These are phyloP conservation scores for Aureobasidium vineae DNA, from an alignment of 2,329 filamentous ascomycete genomes.

Conservation along the genomic window DNA sequence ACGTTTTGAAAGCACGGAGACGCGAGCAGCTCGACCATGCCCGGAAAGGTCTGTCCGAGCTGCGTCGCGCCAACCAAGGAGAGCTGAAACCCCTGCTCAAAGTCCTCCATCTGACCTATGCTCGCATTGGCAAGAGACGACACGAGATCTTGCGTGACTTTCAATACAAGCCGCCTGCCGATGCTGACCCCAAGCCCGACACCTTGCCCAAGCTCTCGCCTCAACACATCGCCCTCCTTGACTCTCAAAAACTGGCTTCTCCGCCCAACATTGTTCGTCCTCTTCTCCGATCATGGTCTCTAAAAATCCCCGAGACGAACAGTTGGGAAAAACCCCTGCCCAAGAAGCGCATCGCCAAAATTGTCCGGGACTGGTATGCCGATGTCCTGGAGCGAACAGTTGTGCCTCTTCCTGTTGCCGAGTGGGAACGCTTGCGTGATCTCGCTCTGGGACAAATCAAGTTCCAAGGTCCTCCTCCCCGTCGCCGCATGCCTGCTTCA, in stretches of 20 bases:
- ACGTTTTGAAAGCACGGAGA: conserved; percentile 1
- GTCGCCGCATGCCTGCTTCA: neutral
- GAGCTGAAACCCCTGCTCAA: conserved; percentile 52
- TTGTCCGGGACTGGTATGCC: conserved; percentile 47
- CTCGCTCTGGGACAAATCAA: conserved; percentile 40
- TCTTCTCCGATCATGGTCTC: conserved; percentile 26
- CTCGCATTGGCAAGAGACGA: conserved; percentile 54
- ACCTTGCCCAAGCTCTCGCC: conserved; percentile 40
- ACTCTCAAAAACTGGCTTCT: conserved; percentile 35
- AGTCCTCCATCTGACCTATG: conserved; percentile 57
- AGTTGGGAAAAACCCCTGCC: conserved; percentile 50
- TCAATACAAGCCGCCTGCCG: neutral
- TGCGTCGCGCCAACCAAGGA: conserved; percentile 57
- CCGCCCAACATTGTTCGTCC: conserved; percentile 37
- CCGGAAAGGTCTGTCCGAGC: conserved; percentile 46
- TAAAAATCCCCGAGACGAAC: conserved; percentile 41
- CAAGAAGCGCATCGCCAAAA: conserved; percentile 45
- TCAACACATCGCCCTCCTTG: conserved; percentile 35
- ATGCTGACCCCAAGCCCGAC: neutral
- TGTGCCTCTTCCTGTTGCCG: conserved; percentile 46
- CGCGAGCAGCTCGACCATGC: conserved; percentile 35
- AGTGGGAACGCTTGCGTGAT: conserved; percentile 46
- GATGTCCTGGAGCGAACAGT: conserved; percentile 44
- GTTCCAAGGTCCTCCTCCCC: conserved; percentile 30
- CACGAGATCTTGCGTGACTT: conserved; percentile 48